Conservation (phyloP, 2,329 filamentous ascomycete species). For the Colletotrichum neosansevieriae region DNA sequence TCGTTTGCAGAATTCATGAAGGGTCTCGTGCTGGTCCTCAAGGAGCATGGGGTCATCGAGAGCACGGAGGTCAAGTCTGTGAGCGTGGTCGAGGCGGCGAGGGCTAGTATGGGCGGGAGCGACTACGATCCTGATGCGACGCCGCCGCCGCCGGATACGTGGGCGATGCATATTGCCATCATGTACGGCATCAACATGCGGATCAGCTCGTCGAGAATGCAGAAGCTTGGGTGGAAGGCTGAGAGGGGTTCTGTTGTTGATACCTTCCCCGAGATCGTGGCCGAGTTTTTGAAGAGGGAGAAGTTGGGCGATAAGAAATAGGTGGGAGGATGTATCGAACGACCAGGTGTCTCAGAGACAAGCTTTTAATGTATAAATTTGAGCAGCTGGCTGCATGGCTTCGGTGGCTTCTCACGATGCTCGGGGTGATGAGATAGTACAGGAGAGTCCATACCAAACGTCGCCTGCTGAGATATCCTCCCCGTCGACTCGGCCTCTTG, state of each 20-base stretch:
- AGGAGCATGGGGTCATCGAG: slow-evolving; percentile 9
- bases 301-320: neutral
- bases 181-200: slow-evolving; percentile 37
- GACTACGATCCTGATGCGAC: slow-evolving; percentile 23
- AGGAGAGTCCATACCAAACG: too few relatives aligned
- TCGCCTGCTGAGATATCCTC: too few relatives aligned
- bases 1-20: slow-evolving; percentile 22
- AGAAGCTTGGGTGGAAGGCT: slow-evolving; percentile 19
- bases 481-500: too few relatives aligned
- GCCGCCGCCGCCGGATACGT: slow-evolving; percentile 28
- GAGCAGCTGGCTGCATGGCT: too few relatives aligned
- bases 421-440: too few relatives aligned
- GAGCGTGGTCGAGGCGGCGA: slow-evolving; percentile 22
- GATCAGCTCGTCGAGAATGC: slow-evolving; percentile 19
- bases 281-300: slow-evolving; percentile 21
- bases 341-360: too few relatives aligned
- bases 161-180: slow-evolving; percentile 34
- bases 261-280: slow-evolving; percentile 11
- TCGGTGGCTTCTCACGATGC: too few relatives aligned
- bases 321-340: too few relatives aligned
- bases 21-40: slow-evolving; percentile 7
- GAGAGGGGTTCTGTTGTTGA: slow-evolving; percentile 19
- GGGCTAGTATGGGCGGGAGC: slow-evolving; percentile 16
- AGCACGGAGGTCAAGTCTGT: slow-evolving; percentile 19
- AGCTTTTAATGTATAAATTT: too few relatives aligned